Conservation (phyloP, 495 filamentous ascomycete genomes). For the Pyronema domesticum region DNA sequence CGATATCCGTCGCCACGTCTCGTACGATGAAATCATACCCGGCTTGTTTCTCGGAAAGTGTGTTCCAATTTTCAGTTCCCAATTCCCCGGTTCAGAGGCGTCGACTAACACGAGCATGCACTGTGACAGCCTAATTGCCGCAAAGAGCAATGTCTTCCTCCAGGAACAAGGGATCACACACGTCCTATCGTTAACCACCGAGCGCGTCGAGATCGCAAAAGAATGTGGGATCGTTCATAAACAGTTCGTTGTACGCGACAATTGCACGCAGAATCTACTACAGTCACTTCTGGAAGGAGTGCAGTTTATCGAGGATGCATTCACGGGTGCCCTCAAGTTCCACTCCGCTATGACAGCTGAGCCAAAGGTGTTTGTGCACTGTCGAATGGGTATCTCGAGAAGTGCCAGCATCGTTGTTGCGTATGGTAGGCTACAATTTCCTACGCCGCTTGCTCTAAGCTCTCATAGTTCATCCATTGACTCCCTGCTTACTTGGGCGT, state of each 20-base stretch:
- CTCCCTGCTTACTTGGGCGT: too few relatives aligned
- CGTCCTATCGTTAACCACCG: neutral
- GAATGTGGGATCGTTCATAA: neutral
- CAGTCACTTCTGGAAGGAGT: neutral
- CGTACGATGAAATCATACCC: neutral
- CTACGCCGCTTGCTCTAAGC: neutral
- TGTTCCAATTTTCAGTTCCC: neutral
- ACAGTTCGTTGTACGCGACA: constrained; percentile 1
- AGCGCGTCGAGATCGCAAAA: neutral
- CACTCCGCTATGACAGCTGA: neutral
- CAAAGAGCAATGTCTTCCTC: neutral
- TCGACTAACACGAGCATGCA: neutral
- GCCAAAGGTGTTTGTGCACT: constrained; percentile 24
- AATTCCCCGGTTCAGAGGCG: neutral
- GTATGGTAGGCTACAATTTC: neutral
- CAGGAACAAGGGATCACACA: neutral
- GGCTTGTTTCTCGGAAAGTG: neutral
- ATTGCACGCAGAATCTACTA: neutral
- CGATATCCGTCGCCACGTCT: too few relatives aligned
- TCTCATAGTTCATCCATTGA: too few relatives aligned
- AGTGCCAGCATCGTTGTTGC: neutral
- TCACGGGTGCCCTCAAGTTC: neutral
- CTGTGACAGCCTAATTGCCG: neutral
- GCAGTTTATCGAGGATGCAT: constrained; percentile 2
- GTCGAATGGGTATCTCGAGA: constrained; percentile 22